Evolutionary conservation across 495 filamentous ascomycete species (phyloP), one percentile per base, ranked within the genome.

Genomic region (Cercophora sp.): DNA sequence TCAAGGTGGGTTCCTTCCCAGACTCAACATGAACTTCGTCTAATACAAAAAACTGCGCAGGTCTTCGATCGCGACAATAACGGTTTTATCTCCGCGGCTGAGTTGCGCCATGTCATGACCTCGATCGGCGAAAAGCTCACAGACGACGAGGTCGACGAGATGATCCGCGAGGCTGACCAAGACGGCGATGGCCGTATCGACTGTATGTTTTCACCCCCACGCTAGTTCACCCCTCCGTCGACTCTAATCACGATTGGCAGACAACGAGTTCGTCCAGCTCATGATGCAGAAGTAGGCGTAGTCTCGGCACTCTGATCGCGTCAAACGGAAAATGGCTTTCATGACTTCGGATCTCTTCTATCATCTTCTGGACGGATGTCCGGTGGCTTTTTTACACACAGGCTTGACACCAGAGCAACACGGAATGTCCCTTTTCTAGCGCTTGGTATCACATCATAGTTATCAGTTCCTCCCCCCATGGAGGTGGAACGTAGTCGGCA

Each of bases 51-150:
- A 13, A 23, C 23, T 23, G 31, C 41, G 75, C 84, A 97, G 83
- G 93, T 98, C 47, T 98, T 98, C 69, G 93, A 98, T 66, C 90
- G 93, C 63, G 94, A 98, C 70, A 98, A 97, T 81, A 97, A 97
- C 72, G 93, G 93, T 46, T 97, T 96, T 77, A 98, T 98, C 75
- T 96, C 91, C 13, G 91, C 94, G 58, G 91, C 91, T 26, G 93
- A 98, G 72, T 80, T 98, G 61, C 91, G 93, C 66, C 93, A 97
- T 65, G 93, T 98, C 71, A 98, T 98, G 93, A 97, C 93, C 45
- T 96, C 91, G 44, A 98, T 98, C 64, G 93, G 93, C 51, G 93
- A 98, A 85, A 97, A 96, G 79, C 80, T 98, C 70, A 97, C 94
- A 48, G 94, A 98, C 67, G 93, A 98, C 65, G 94, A 98, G 78